Percentiles rank a stretch among this genome's conserved stretches.
These are phyloP conservation scores for Hyphopichia fennica DNA, from an alignment of 1,139 yeast species.

Conservation along the genomic window DNA sequence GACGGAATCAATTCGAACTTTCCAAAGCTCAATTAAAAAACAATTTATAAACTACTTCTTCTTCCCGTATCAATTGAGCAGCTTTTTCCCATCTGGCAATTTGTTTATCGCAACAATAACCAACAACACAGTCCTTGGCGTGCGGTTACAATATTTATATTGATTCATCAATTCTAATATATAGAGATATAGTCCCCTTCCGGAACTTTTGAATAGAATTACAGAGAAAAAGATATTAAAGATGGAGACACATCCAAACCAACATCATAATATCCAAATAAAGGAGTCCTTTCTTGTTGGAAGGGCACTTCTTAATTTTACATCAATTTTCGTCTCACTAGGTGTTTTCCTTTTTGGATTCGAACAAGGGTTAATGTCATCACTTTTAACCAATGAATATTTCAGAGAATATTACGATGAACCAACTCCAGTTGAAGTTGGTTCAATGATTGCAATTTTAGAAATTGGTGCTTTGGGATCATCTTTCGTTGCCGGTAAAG, in stretches of 20 bases:
- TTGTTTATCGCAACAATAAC: too few relatives aligned
- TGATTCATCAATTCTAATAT: too few relatives aligned
- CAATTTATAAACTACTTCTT: too few relatives aligned
- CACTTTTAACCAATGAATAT: constrained; percentile 63
- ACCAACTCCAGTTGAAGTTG: constrained; percentile 54
- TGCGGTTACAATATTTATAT: too few relatives aligned
- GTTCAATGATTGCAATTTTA: constrained; percentile 53
- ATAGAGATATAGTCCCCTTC: too few relatives aligned
- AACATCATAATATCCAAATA: constrained; percentile 32
- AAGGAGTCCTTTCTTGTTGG: constrained; percentile 52
- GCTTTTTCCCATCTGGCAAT: too few relatives aligned
- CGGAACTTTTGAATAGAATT: too few relatives aligned
- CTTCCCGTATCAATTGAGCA: too few relatives aligned
- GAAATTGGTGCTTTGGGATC: constrained; percentile 81
- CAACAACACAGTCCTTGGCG: too few relatives aligned
- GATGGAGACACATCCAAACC: constrained; percentile 15
- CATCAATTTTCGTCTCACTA: constrained; percentile 57
- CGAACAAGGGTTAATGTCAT: constrained; percentile 64
- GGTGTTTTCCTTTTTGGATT: constrained; percentile 64
- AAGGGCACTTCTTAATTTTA: constrained; percentile 51
- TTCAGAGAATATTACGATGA: constrained; percentile 72
- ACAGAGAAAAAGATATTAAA: too few relatives aligned
- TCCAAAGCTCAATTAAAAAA: too few relatives aligned
- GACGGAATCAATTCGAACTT: not conserved
- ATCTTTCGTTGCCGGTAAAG: constrained; percentile 70